Evolutionary conservation across 2,329 filamentous ascomycete genomes (phyloP).

Genomic region (Pestalotiopsis sp.): DNA sequence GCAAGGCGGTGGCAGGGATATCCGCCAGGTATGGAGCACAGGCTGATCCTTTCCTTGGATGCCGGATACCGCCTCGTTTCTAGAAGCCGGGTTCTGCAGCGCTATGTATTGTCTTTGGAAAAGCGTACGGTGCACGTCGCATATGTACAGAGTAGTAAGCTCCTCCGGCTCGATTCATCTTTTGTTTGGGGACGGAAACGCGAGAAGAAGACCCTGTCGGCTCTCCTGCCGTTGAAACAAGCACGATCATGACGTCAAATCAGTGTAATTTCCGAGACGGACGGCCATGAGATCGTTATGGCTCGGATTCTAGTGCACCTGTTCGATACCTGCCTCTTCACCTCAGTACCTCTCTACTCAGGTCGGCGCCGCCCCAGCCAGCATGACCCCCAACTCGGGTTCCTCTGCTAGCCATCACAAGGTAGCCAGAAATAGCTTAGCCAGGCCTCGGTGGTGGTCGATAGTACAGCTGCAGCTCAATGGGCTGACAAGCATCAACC

Average conservation of each 20-base stretch:
- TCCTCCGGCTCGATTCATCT: background rate
- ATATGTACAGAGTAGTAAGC: background rate
- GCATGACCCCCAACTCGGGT: background rate
- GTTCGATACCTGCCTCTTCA: too few relatives aligned
- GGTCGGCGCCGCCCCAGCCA: background rate
- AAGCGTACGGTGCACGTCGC: background rate
- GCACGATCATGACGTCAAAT: background rate
- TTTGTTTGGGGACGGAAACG: background rate
- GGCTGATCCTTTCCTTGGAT: background rate
- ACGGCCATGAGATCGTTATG: too few relatives aligned
- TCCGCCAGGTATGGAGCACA: background rate
- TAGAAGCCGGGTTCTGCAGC: background rate
- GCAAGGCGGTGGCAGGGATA: background rate
- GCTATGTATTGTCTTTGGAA: background rate
- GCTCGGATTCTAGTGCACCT: too few relatives aligned
- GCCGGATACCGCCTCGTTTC: background rate
- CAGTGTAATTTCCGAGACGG: background rate
- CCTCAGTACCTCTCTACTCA: background rate
- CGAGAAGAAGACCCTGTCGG: too few relatives aligned
- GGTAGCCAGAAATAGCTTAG: background rate
- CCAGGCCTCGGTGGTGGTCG: background rate
- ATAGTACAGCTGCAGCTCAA: background rate
- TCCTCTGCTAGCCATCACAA: background rate
- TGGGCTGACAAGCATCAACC: background rate
- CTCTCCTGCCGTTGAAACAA: background rate